phyloP scores from a whole-genome alignment of 306 rosid species.

The Elaeagnus macrophylla region DNA sequence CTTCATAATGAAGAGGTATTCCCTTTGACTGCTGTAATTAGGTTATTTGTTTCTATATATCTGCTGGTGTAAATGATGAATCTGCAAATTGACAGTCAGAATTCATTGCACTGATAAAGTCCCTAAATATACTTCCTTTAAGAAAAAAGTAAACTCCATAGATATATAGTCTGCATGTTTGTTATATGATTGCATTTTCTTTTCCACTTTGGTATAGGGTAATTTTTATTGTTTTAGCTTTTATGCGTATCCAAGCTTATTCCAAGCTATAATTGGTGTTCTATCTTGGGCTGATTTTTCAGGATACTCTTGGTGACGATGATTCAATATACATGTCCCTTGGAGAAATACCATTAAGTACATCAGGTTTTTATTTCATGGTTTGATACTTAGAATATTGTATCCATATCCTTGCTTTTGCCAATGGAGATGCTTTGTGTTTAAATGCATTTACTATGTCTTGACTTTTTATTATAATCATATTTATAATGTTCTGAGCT shows the following conservation, averaged over 20 bases:
- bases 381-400: slow-evolving; percentile 31
- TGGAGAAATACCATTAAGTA: slow-evolving; percentile 93
- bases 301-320: slow-evolving; percentile 81
- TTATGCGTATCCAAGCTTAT: not conserved
- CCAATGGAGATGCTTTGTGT: slow-evolving; percentile 22
- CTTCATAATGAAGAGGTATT: slow-evolving; percentile 72
- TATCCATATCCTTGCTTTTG: slow-evolving; percentile 16
- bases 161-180: not conserved
- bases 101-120: slow-evolving; percentile 3
- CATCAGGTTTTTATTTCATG: slow-evolving; percentile 42
- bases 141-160: no score
- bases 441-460: not conserved
- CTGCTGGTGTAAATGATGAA: not conserved
- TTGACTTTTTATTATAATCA: no score
- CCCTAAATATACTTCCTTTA: no score
- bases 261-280: not conserved
- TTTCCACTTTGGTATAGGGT: not conserved
- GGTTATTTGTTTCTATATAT: slow-evolving; percentile 7
- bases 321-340: slow-evolving; percentile 96
- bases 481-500: no score
- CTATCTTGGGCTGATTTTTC: slow-evolving; percentile 34
- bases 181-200: slow-evolving; percentile 3
- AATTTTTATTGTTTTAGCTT: not conserved
- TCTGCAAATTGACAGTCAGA: slow-evolving; percentile 16
- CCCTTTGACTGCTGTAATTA: slow-evolving; percentile 21